phyloP scores from a whole-genome alignment of 2,329 filamentous ascomycete species.

The Fusarium sambucinum region DNA sequence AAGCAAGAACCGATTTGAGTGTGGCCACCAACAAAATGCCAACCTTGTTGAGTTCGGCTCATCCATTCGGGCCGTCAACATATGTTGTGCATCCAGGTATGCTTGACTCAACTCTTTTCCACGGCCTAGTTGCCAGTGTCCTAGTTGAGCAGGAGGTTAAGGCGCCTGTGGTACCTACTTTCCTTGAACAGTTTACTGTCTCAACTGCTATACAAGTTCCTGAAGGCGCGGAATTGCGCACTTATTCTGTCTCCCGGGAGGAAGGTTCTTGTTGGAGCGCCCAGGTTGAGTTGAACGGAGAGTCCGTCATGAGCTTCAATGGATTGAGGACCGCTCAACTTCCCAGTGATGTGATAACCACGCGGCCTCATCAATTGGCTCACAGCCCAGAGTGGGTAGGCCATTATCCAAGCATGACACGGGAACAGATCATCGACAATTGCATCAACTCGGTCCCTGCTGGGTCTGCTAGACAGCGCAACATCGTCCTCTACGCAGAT shows the following conservation, averaged over 20 bases:
- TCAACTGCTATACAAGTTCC: neutral
- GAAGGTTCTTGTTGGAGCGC: neutral
- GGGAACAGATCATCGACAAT: neutral
- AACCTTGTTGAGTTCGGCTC: neutral
- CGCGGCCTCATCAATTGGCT: constrained; percentile 1
- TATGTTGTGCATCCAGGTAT: constrained; percentile 19
- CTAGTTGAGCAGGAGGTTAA: constrained; percentile 8
- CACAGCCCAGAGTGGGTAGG: constrained; percentile 9
- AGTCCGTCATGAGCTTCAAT: constrained; percentile 1
- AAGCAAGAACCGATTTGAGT: constrained; percentile 10
- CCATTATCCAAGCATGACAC: constrained; percentile 2
- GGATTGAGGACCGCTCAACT: constrained; percentile 6
- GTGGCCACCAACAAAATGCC: neutral
- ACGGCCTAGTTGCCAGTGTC: constrained; percentile 6
- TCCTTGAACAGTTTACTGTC: constrained; percentile 8
- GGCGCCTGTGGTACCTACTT: constrained; percentile 13
- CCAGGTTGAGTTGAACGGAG: constrained; percentile 1
- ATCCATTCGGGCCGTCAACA: constrained; percentile 1
- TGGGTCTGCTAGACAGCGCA: neutral
- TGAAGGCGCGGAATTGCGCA: neutral
- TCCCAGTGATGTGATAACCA: constrained; percentile 2
- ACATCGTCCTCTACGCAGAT: neutral
- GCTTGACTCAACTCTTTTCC: constrained; percentile 7
- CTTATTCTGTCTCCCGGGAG: neutral
- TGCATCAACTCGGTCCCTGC: constrained; percentile 3